Percentiles rank a stretch among this genome's conserved stretches.
Evolutionary conservation across 2,329 filamentous ascomycete genomes (phyloP).

Genomic region (Pseudogymnoascus sp.): DNA sequence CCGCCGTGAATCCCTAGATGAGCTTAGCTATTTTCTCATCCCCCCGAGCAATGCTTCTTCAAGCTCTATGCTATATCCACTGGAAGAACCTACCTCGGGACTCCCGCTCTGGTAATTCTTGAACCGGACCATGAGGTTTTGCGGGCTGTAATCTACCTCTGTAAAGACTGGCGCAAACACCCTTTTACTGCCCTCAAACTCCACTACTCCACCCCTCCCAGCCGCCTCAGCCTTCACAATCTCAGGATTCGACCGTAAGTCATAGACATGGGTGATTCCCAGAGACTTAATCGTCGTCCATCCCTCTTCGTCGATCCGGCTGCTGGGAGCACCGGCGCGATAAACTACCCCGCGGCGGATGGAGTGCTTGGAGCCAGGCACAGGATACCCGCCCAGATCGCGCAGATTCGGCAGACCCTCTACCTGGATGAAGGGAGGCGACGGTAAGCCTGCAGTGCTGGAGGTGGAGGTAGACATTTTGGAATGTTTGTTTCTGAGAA

Average conservation of each 20-base stretch:
- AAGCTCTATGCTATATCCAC: not conserved
- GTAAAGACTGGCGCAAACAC: conserved; percentile 60
- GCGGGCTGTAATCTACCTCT: conserved; percentile 54
- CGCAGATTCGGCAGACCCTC: conserved; percentile 61
- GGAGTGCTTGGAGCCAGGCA: conserved; percentile 28
- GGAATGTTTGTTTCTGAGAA: not conserved
- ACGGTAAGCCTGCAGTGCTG: conserved; percentile 21
- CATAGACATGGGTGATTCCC: conserved; percentile 63
- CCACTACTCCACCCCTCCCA: conserved; percentile 32
- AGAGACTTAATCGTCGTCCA: conserved; percentile 28
- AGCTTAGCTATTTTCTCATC: not conserved
- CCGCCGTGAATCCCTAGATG: conserved; percentile 51
- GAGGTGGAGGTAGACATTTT: conserved; percentile 14
- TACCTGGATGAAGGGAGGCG: conserved; percentile 44
- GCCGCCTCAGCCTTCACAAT: conserved; percentile 39
- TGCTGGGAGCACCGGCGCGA: conserved; percentile 59
- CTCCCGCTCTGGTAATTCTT: conserved; percentile 51
- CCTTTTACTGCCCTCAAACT: conserved; percentile 46
- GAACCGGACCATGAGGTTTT: conserved; percentile 54
- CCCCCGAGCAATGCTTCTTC: not conserved
- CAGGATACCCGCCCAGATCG: conserved; percentile 55
- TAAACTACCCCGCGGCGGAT: conserved; percentile 52
- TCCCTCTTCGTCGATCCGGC: not conserved
- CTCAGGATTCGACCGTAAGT: conserved; percentile 58
- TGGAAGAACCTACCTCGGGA: conserved; percentile 31